Conservation (phyloP, 2,329 filamentous ascomycete genomes). For the Colletotrichum scovillei region DNA sequence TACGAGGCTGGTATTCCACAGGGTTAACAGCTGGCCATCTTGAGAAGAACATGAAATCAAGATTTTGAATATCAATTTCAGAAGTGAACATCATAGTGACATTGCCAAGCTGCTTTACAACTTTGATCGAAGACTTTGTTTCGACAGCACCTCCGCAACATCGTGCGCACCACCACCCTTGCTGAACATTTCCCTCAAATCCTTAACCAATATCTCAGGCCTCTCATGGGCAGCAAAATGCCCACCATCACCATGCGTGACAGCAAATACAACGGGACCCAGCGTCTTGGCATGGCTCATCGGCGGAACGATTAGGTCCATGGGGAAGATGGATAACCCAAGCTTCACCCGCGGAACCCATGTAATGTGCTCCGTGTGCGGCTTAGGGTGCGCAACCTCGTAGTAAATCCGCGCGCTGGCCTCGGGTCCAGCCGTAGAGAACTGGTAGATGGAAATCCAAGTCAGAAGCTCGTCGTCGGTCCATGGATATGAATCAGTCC, state of each 20-base stretch:
- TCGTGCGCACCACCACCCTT: constrained; percentile 57
- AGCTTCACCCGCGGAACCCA: constrained; percentile 52
- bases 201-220: constrained; percentile 62
- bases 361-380: constrained; percentile 32
- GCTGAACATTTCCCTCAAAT: constrained; percentile 70
- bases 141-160: constrained; percentile 41
- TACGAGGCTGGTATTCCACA: neutral
- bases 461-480: constrained; percentile 80
- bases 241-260: constrained; percentile 60
- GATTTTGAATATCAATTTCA: too few relatives aligned
- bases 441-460: constrained; percentile 80
- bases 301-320: constrained; percentile 66
- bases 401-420: constrained; percentile 80
- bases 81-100: too few relatives aligned
- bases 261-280: constrained; percentile 70
- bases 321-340: constrained; percentile 67
- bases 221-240: constrained; percentile 72
- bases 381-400: constrained; percentile 62
- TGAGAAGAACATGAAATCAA: neutral
- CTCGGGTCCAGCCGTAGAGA: constrained; percentile 75
- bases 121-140: neutral
- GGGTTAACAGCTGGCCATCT: neutral
- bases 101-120: neutral
- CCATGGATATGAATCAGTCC: constrained; percentile 80
- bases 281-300: constrained; percentile 68